Percentiles rank a stretch among this genome's conserved stretches.
Evolutionary conservation across 2,329 filamentous ascomycete genomes (phyloP).

Genomic region (Aspergillus sojae): DNA sequence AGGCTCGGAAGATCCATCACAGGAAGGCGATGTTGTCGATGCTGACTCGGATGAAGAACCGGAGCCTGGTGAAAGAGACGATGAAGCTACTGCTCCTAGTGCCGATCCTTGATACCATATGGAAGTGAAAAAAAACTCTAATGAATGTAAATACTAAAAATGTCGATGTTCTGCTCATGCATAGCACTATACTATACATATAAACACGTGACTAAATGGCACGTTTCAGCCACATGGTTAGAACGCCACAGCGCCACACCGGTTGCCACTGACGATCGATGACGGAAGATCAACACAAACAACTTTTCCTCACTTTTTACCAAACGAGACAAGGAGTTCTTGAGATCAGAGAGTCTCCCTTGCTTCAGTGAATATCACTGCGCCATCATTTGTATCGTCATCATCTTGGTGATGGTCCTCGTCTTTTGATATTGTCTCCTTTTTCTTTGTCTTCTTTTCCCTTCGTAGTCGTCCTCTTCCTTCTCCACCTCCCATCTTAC

Average conservation of each 20-base stretch:
- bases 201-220: not conserved
- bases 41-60: conserved; percentile 15
- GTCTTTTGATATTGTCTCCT: not conserved
- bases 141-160: not conserved
- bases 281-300: conserved; percentile 26
- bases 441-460: not conserved
- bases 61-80: conserved; percentile 1
- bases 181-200: not conserved
- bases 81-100: not conserved
- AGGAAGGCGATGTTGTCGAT: conserved; percentile 32
- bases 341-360: not conserved
- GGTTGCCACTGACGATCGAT: conserved; percentile 28
- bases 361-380: not conserved
- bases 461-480: not conserved
- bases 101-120: not conserved
- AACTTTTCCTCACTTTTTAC: conserved; percentile 20
- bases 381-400: not conserved
- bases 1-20: conserved; percentile 14
- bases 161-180: too few species aligned
- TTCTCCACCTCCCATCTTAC: not conserved
- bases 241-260: conserved; percentile 19
- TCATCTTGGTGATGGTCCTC: not conserved
- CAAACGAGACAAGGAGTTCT: not conserved
- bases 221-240: conserved; percentile 15
- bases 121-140: not conserved